Evolutionary conservation across 2,329 filamentous ascomycete genomes (phyloP), one percentile per base, ranked within the genome.

Genomic region (Epichloe gansuensis): DNA sequence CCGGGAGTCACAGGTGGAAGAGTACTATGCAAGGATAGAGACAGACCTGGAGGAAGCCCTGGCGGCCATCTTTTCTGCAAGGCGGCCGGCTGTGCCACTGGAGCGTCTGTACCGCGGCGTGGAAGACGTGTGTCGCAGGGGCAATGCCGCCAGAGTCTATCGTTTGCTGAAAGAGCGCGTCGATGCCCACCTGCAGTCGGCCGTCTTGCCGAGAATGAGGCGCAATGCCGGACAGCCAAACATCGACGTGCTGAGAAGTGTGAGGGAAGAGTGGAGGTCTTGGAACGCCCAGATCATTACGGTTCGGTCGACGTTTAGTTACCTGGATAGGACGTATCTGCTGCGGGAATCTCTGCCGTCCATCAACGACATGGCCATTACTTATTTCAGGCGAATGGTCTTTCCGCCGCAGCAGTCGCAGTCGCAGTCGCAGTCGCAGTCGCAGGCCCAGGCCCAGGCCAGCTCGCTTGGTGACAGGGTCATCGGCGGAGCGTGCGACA

Each of bases 101-200:
- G 93, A 97, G 68, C 84, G 88, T 60, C 74, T 98, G 13, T 97
- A 96, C 66, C 82, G 88, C 48, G 88, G 87, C 4, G 88, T 95
- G 1, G 93, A 98, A 74, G 90, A 95, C 64, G 76, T 95, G 11
- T 98, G 93, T 66, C 80, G 89, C 51, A 85, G 86, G 61, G 86
- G 85, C 1, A 79, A 82, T 60, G 85, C 88, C 2, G 75, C 78
- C 17, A 76, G 81, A 52, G 69, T 96, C 51, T 86, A 83, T 60
- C 73, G 77, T 42, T 76, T 79, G 63, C 73, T 97, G 48, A 77
- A 81, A 57, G 71, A 74, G 11, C 78, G 80, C 58, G 88, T 86
- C 63, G 82, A 85, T 55, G 69, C 67, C 13, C 84, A 94, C 67
- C 73, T 97, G 56, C 77, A 78, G 54, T 72, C 73, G 12, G 72